Percentiles rank a stretch among this genome's conserved stretches.
Conservation (phyloP, 345 rosid genomes). For the Psidium friedrichsthalianum region DNA sequence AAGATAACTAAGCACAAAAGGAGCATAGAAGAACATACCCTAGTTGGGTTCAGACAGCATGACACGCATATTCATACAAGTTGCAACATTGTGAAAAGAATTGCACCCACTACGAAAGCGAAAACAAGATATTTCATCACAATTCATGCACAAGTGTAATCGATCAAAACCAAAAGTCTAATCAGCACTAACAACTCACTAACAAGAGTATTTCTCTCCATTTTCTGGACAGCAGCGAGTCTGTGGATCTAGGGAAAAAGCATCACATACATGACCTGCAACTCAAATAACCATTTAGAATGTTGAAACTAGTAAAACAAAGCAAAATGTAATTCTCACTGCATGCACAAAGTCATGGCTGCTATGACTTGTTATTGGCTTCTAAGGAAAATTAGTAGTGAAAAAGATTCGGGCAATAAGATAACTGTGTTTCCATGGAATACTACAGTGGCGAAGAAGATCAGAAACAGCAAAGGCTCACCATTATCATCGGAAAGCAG, state of each 20-base stretch:
- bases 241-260: conserved; percentile 59
- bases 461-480: conserved; percentile 4
- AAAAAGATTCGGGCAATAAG: neutral
- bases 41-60: conserved; percentile 71
- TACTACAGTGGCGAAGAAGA: neutral
- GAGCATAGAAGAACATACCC: conserved; percentile 26
- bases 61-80: conserved; percentile 90
- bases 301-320: neutral
- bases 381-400: neutral
- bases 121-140: neutral
- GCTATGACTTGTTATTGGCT: neutral
- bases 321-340: neutral
- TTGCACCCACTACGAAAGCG: conserved; percentile 58
- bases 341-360: neutral
- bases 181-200: conserved; percentile 43
- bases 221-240: conserved; percentile 74
- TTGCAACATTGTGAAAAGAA: conserved; percentile 67
- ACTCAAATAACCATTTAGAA: neutral
- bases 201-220: conserved; percentile 88
- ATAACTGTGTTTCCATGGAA: neutral
- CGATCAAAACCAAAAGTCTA: neutral
- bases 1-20: neutral
- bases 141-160: neutral
- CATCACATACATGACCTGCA: conserved; percentile 82
- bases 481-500: conserved; percentile 79